Conservation (phyloP, 108 stramenopile genomes). For the Fragilaria radians region DNA sequence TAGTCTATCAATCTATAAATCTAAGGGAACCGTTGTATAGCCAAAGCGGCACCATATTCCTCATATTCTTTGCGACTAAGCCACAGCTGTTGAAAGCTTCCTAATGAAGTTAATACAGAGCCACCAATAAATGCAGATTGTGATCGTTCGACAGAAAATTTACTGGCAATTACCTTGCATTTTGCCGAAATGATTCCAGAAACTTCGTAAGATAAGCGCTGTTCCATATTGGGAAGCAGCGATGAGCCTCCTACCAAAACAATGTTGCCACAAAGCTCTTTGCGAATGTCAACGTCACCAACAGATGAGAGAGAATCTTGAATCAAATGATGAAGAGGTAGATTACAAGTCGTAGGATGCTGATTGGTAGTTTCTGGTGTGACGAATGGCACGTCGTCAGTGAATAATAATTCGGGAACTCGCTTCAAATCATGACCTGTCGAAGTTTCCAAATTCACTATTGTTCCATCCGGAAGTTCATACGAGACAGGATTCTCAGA, state of each 20-base stretch:
- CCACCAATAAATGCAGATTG: slow-evolving; percentile 92
- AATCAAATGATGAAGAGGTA: slow-evolving; percentile 65
- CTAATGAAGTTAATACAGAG: slow-evolving; percentile 89
- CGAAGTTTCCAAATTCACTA: slow-evolving; percentile 36
- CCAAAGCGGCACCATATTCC: slow-evolving; percentile 82
- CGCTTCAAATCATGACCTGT: slow-evolving; percentile 59
- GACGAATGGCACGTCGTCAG: slow-evolving; percentile 48
- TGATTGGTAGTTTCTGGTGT: neutral
- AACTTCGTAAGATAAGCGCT: slow-evolving; percentile 62
- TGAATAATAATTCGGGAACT: slow-evolving; percentile 59
- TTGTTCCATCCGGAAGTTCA: slow-evolving; percentile 66
- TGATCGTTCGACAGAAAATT: slow-evolving; percentile 61
- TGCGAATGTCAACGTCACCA: slow-evolving; percentile 73
- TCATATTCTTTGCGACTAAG: slow-evolving; percentile 88
- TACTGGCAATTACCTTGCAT: slow-evolving; percentile 59
- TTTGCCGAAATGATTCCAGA: slow-evolving; percentile 42
- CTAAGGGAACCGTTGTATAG: slow-evolving; percentile 63
- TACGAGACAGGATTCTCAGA: slow-evolving; percentile 16
- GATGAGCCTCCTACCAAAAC: slow-evolving; percentile 65
- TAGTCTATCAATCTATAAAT: no score
- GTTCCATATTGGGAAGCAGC: slow-evolving; percentile 53
- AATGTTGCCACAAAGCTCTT: slow-evolving; percentile 69
- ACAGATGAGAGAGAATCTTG: slow-evolving; percentile 62
- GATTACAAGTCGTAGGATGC: slow-evolving; percentile 24
- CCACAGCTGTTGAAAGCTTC: slow-evolving; percentile 97